A percentile compares a stretch with the other conserved stretches of the same genome.
These are phyloP conservation scores for Asterophora lycoperdoides DNA, from an alignment of 768 basidiomycete species.

Conservation along the genomic window DNA sequence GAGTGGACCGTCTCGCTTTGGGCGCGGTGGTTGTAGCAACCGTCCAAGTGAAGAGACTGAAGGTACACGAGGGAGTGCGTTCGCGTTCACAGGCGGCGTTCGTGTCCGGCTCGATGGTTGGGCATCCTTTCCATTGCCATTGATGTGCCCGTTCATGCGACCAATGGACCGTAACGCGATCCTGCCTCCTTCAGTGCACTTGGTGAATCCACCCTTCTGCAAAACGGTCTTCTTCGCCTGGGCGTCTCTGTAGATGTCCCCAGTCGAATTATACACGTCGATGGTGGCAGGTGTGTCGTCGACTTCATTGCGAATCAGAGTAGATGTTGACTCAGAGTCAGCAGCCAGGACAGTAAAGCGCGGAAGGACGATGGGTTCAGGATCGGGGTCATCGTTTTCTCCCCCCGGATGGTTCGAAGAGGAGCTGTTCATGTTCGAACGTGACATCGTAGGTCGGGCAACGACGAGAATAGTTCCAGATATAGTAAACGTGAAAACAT, in stretches of 20 bases:
- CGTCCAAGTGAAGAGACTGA: slow-evolving; percentile 24
- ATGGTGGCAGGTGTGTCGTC: slow-evolving; percentile 40
- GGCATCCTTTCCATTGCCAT: slow-evolving; percentile 21
- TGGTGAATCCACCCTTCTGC: slow-evolving; percentile 54
- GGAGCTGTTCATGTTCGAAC: too few species aligned
- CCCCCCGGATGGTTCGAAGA: slow-evolving; percentile 9
- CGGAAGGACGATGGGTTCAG: slow-evolving; percentile 58
- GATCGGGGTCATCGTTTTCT: slow-evolving; percentile 28
- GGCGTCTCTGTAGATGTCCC: slow-evolving; percentile 50
- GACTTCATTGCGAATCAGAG: slow-evolving; percentile 57
- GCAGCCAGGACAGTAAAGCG: slow-evolving; percentile 66
- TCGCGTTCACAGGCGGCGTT: slow-evolving; percentile 32
- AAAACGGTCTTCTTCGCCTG: slow-evolving; percentile 63
- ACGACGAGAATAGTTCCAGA: slow-evolving; percentile 61
- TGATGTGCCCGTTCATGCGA: slow-evolving; percentile 20
- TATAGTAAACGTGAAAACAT: slow-evolving; percentile 61
- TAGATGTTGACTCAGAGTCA: slow-evolving; percentile 56
- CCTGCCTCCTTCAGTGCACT: slow-evolving; percentile 57
- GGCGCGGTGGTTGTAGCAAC: slow-evolving; percentile 23
- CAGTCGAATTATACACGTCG: slow-evolving; percentile 59
- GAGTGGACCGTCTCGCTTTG: slow-evolving; percentile 49
- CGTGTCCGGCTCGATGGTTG: slow-evolving; percentile 26
- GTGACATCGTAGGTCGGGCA: slow-evolving; percentile 33
- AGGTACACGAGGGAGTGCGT: slow-evolving; percentile 24
- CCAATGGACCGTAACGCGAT: slow-evolving; percentile 45